Percentiles rank a stretch among this genome's conserved stretches.
Conservation (phyloP, 2,329 filamentous ascomycete species). For the Epichloe elymi region DNA sequence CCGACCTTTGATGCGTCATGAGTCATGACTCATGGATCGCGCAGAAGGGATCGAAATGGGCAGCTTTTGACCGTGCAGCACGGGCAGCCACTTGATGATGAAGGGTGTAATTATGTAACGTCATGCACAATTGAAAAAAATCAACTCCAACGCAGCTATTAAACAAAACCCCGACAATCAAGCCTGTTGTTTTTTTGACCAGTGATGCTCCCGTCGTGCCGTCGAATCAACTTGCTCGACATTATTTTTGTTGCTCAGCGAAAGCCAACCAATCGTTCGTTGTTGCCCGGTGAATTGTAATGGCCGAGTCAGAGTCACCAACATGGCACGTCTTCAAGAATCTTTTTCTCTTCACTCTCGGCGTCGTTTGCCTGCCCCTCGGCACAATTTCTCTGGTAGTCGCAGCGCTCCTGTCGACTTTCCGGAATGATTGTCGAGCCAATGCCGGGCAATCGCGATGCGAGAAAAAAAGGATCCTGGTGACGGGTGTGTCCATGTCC, state of each 20-base stretch:
- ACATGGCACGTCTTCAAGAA: conserved; percentile 14
- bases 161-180: no score
- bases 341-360: conserved; percentile 13
- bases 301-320: background rate
- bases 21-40: background rate
- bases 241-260: background rate
- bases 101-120: no score
- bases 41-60: background rate
- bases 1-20: background rate
- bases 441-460: background rate
- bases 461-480: conserved; percentile 38
- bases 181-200: no score
- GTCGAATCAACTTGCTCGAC: no score
- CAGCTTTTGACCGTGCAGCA: background rate
- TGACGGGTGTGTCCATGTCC: conserved; percentile 61
- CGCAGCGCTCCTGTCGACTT: background rate
- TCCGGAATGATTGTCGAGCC: conserved; percentile 3
- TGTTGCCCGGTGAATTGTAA: background rate
- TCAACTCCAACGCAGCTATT: background rate
- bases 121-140: background rate
- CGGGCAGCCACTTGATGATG: background rate
- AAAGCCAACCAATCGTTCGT: background rate
- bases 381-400: conserved; percentile 27
- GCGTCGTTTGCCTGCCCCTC: conserved; percentile 33
- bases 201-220: no score